A percentile compares a stretch with the other conserved stretches of the same genome.
Evolutionary conservation across 768 basidiomycete species (phyloP).

Genomic region (Tulasnella sp.): DNA sequence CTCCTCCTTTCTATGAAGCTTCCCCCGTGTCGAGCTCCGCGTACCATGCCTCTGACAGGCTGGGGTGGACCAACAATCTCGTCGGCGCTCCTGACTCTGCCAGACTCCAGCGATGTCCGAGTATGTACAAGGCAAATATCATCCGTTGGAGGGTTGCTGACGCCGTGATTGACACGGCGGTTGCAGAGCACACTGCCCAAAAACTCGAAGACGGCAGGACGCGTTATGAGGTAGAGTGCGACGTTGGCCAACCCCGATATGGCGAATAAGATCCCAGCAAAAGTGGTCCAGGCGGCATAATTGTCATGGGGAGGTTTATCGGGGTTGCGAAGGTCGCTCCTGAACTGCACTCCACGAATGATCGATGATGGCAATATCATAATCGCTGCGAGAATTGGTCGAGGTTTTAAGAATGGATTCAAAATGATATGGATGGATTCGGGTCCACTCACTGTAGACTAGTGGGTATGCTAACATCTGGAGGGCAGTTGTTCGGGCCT

Average conservation of each 20-base stretch:
- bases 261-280: conserved; percentile 34
- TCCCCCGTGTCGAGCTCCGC: too few relatives aligned
- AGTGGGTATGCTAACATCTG: not conserved
- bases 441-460: not conserved
- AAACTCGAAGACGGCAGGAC: conserved; percentile 29
- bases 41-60: too few relatives aligned
- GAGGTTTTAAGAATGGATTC: not conserved
- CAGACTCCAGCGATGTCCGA: too few relatives aligned
- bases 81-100: too few relatives aligned
- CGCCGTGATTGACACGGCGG: not conserved
- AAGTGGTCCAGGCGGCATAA: conserved; percentile 32
- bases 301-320: conserved; percentile 23
- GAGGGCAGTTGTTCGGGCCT: not conserved
- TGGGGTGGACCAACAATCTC: too few relatives aligned
- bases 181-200: not conserved
- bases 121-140: too few relatives aligned
- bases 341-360: conserved; percentile 33
- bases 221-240: conserved; percentile 31
- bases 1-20: too few relatives aligned
- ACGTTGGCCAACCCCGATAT: conserved; percentile 39
- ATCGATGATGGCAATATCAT: conserved; percentile 33
- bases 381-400: not conserved
- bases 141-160: too few relatives aligned
- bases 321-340: too few relatives aligned
- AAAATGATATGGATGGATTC: too few relatives aligned